phyloP scores from a whole-genome alignment of 306 rosid species.

The Quercus variabilis region DNA sequence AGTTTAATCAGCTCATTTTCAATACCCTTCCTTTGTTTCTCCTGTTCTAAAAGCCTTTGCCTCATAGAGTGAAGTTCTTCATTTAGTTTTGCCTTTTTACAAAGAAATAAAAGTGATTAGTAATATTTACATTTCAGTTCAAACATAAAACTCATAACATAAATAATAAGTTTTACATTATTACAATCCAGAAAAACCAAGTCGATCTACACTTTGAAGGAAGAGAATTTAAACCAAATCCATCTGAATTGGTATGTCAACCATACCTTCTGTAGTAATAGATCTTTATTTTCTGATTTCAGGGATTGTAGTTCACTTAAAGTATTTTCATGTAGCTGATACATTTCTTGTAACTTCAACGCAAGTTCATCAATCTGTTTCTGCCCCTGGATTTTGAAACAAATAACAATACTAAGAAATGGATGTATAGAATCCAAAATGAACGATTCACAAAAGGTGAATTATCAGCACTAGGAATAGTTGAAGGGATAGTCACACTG shows the following conservation, averaged over 20 bases:
- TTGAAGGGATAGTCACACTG: background rate
- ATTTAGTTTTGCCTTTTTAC: slow-evolving; percentile 33
- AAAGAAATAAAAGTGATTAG: background rate
- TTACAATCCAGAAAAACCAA: background rate
- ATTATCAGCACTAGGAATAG: background rate
- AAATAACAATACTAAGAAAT: background rate
- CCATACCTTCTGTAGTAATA: slow-evolving; percentile 46
- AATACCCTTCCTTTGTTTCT: slow-evolving; percentile 47
- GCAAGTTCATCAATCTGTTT: slow-evolving; percentile 37
- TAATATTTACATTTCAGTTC: background rate
- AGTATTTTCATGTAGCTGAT: slow-evolving; percentile 36
- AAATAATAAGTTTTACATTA: background rate
- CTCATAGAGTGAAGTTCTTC: slow-evolving; percentile 40
- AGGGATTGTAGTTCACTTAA: slow-evolving; percentile 42
- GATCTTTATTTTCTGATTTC: slow-evolving; percentile 35
- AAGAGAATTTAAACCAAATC: background rate
- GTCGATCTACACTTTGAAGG: background rate
- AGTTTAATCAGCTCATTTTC: slow-evolving; percentile 44
- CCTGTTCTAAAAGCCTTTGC: slow-evolving; percentile 45
- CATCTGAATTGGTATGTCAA: background rate
- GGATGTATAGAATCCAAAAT: background rate
- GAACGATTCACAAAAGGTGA: background rate
- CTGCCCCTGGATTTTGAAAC: slow-evolving; percentile 33
- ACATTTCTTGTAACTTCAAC: slow-evolving; percentile 40
- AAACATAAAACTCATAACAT: background rate